Evolutionary conservation across 2,329 filamentous ascomycete species (phyloP), one percentile per base, ranked within the genome.

Genomic region (Cladorrhinum sp.): DNA sequence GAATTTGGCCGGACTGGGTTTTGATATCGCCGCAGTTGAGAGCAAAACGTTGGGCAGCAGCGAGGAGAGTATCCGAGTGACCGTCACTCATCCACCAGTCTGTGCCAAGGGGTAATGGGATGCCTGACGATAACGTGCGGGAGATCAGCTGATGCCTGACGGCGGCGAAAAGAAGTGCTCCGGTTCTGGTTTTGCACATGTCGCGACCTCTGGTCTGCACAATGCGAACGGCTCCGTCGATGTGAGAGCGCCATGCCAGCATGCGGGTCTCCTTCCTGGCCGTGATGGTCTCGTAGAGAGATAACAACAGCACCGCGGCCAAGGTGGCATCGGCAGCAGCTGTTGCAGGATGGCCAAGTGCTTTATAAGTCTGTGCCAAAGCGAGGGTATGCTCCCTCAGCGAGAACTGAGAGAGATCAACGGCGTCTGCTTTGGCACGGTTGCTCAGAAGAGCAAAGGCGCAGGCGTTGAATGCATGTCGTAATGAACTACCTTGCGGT

Each of bases 81-180:
- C 77, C 77, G 53, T 82, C 79, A 50, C 75, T 73, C 52, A 84
- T 76, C 85, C 85, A 87, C 82, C 83, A 87, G 21, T 86, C 82
- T 4, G 75, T 73, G 12, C 81, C 82, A 75, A 84, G 79, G 24
- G 75, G 72, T 0, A 84, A 80, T 0, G 78, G 67, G 55, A 80
- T 82, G n/a, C 80, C 80, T 0, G 80, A 77, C 4, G 79, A 81
- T 14, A 86, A 73, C 14, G 81, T 81, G 62, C 85, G 82, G 51
- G 86, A 81, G 50, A 84, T 81, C 82, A 87, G 84, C 64, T 86
- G 82, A 1, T 82, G 83, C 57, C 85, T 77, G 26, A 87, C 84
- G 6, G 82, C 80, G 50, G 83, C 77, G 68, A 87, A 87, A 6
- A 88, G 75, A 49, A 79, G 75, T 20, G 79, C 71, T 0, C 84